Conservation (phyloP, 2,329 filamentous ascomycete species). For the Alternaria dauci region DNA sequence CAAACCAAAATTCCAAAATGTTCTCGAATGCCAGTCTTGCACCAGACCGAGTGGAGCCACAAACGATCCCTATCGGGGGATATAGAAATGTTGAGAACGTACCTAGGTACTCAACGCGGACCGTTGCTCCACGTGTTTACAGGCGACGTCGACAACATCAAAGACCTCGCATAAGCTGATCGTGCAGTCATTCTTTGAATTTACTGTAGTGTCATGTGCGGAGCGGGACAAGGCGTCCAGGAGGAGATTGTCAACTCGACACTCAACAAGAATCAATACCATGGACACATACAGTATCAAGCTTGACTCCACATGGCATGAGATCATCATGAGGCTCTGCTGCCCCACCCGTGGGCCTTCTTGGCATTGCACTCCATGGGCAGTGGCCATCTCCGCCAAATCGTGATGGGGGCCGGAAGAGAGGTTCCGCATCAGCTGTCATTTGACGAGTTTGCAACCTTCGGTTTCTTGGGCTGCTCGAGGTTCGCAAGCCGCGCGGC, state of each 20-base stretch:
- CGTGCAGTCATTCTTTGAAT: background rate
- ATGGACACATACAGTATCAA: conserved; percentile 2
- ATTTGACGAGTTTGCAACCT: background rate
- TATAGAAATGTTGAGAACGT: background rate
- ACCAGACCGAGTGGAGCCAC: background rate
- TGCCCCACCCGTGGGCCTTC: conserved; percentile 5
- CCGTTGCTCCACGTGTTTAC: background rate
- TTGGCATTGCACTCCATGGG: background rate
- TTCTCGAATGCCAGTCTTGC: background rate
- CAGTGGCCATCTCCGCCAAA: background rate
- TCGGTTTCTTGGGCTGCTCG: background rate
- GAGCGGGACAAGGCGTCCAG: conserved; percentile 9
- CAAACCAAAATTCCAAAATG: background rate
- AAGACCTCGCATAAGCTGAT: background rate
- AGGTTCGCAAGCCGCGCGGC: background rate
- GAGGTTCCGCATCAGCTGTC: background rate
- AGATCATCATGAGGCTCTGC: conserved; percentile 27
- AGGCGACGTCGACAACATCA: background rate
- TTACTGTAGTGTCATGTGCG: conserved; percentile 2
- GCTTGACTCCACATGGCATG: conserved; percentile 15
- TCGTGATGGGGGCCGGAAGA: conserved; percentile 3
- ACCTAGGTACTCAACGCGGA: background rate
- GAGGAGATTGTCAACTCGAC: conserved; percentile 3
- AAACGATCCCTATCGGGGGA: background rate
- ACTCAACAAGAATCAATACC: conserved; percentile 8